Conservation (phyloP, 495 filamentous ascomycete species). For the Sabuloglossum arenarium region DNA sequence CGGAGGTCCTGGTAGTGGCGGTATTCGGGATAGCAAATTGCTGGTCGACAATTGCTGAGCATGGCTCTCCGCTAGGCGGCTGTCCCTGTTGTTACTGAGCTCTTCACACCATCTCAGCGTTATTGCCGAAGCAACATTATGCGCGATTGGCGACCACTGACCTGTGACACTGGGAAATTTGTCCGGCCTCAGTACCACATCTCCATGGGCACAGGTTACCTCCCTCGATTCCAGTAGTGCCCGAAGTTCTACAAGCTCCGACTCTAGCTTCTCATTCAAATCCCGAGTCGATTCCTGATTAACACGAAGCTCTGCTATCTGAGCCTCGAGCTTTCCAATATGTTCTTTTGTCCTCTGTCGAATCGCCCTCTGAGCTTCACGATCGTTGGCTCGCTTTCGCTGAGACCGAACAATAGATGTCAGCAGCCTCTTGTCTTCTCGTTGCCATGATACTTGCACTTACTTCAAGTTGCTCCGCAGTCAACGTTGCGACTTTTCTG, state of each 20-base stretch:
- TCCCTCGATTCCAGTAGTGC: background rate
- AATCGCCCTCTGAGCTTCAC: constrained; percentile 74
- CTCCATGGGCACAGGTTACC: background rate
- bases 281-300: constrained; percentile 27
- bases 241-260: constrained; percentile 18
- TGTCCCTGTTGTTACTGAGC: background rate
- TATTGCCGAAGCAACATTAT: background rate
- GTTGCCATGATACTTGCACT: background rate
- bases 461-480: constrained; percentile 33
- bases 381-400: constrained; percentile 69
- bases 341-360: constrained; percentile 62
- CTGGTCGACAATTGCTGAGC: background rate
- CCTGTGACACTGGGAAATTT: background rate
- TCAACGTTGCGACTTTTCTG: constrained; percentile 35
- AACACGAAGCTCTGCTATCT: constrained; percentile 37
- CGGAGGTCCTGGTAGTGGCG: background rate
- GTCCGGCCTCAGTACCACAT: background rate
- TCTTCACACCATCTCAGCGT: background rate
- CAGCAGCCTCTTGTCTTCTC: background rate
- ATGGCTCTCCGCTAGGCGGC: background rate
- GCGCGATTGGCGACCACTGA: background rate
- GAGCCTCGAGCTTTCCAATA: constrained; percentile 54
- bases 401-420: background rate
- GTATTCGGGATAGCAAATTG: background rate
- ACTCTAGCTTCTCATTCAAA: constrained; percentile 31